A percentile compares a stretch with the other conserved stretches of the same genome.
Conservation (phyloP, 202 grass and related monocot genomes). For the Digitaria exilis region DNA sequence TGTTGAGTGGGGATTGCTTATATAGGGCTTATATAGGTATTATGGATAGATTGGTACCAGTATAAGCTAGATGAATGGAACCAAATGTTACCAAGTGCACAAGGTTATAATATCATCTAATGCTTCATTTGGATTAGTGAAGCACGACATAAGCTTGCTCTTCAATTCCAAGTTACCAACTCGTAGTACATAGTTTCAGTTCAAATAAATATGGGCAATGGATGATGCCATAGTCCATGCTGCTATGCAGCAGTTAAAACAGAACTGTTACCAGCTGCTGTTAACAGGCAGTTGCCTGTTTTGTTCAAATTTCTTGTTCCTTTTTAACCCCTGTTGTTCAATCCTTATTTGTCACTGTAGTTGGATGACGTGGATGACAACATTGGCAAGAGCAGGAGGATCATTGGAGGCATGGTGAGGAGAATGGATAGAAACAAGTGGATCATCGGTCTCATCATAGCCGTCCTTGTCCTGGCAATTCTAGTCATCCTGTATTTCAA, state of each 20-base stretch:
- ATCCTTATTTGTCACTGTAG: conserved; percentile 48
- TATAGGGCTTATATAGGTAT: too few relatives aligned
- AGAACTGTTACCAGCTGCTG: neutral
- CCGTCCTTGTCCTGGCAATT: conserved; percentile 62
- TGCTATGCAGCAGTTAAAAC: conserved; percentile 2
- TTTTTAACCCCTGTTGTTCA: neutral
- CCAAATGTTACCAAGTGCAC: neutral
- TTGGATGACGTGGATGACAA: conserved; percentile 66
- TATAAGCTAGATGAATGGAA: conserved; percentile 23
- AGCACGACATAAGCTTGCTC: neutral
- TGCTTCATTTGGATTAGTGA: neutral
- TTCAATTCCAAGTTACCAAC: neutral
- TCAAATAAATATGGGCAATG: neutral
- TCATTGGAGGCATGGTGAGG: conserved; percentile 65
- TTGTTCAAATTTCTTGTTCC: neutral
- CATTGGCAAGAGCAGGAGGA: conserved; percentile 73
- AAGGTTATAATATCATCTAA: conserved; percentile 3
- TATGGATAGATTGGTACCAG: too few relatives aligned
- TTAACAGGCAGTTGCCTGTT: neutral
- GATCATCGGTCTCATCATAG: conserved; percentile 68
- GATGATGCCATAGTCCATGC: neutral
- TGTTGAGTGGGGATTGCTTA: neutral
- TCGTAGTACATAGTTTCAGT: neutral
- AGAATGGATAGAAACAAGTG: conserved; percentile 94
- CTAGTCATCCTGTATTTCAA: conserved; percentile 82